phyloP scores from a whole-genome alignment of 2,329 filamentous ascomycete genomes.

The Pseudohalonectria lignicola region DNA sequence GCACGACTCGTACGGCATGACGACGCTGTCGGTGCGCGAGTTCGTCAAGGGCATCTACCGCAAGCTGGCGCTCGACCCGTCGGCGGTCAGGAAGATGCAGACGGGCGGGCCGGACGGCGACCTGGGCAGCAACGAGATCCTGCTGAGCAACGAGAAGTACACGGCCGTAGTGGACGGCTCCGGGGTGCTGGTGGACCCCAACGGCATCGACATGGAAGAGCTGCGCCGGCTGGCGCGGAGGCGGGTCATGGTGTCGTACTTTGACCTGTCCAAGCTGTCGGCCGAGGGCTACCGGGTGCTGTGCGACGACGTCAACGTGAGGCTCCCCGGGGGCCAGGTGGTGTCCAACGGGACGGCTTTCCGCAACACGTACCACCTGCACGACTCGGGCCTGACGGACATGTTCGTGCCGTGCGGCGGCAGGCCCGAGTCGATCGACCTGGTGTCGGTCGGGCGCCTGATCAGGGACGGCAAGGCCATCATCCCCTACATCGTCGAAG shows the following conservation, averaged over 20 bases:
- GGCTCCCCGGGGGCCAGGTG: conserved; percentile 76
- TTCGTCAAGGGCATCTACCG: conserved; percentile 96
- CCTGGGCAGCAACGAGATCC: conserved; percentile 93
- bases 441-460: conserved; percentile 74
- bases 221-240: conserved; percentile 74
- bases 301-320: conserved; percentile 82
- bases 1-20: conserved; percentile 96
- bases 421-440: conserved; percentile 90
- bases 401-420: conserved; percentile 94
- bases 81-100: conserved; percentile 83
- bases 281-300: conserved; percentile 82
- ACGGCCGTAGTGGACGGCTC: conserved; percentile 91
- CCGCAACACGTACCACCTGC: conserved; percentile 95
- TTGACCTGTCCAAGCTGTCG: conserved; percentile 76
- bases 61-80: conserved; percentile 82
- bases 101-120: conserved; percentile 96
- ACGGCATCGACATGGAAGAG: conserved; percentile 74
- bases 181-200: conserved; percentile 86
- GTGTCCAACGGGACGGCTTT: conserved; percentile 88
- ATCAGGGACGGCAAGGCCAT: conserved; percentile 81
- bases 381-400: conserved; percentile 66
- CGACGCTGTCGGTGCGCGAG: conserved; percentile 88
- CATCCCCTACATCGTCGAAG: conserved; percentile 94
- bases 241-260: conserved; percentile 82
- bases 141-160: conserved; percentile 93